A percentile compares a stretch with the other conserved stretches of the same genome.
Conservation (phyloP, 169 alveolate species). For the Eimeria necatrix region DNA sequence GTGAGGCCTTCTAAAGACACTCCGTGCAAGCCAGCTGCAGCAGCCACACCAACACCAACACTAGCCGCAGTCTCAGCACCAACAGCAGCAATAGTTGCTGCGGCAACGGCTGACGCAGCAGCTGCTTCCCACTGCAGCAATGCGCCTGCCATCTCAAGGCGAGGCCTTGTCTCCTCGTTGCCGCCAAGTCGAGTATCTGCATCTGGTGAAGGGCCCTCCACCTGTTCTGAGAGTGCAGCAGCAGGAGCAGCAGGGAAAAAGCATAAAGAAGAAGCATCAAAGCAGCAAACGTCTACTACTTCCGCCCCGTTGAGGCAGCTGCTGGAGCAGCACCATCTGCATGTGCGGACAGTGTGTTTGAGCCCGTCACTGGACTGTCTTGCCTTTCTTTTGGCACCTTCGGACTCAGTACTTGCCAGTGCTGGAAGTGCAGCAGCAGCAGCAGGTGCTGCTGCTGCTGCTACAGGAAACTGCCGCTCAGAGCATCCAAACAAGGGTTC, state of each 20-base stretch:
- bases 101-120: neutral
- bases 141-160: neutral
- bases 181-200: neutral
- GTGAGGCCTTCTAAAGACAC: neutral
- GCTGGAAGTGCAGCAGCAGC: neutral
- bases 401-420: neutral
- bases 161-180: neutral
- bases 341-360: neutral
- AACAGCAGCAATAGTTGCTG: neutral
- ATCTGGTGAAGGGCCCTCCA: neutral
- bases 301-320: neutral
- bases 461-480: neutral
- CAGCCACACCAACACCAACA: neutral
- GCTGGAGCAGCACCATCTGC: neutral
- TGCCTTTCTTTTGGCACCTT: neutral
- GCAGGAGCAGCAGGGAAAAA: neutral
- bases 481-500: neutral
- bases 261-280: neutral
- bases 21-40: neutral
- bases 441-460: conserved; percentile 49
- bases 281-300: neutral
- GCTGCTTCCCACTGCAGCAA: neutral
- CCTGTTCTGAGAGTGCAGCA: neutral
- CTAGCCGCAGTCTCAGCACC: neutral
- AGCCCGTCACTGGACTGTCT: neutral